Base-by-base conservation (phyloP, 106 monocot species). In the Xerophyta viscosa region DNA sequence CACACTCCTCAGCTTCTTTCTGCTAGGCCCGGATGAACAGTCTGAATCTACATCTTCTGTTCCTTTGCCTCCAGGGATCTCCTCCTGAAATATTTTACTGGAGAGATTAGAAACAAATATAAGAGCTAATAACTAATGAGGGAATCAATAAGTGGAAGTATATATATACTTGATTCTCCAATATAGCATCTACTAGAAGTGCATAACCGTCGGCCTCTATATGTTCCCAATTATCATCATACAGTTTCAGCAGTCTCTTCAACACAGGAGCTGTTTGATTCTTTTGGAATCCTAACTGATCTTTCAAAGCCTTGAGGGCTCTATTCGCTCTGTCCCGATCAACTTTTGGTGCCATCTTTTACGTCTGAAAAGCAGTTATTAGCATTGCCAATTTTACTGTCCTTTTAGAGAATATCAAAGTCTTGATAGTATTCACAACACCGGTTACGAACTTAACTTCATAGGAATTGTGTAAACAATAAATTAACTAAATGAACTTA, bases 191-290 rank as follows among this genome's bases (percentile, higher is more conserved):
- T 10, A 62, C 85, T 18, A 91, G 70, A 20, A 60, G 60, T 5
- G 58, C 29, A 25, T 84, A 91, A 31, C 71, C 75, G 13, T 91
- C 85, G 5, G 58, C 77, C 60, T 91, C 90, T 13, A 91, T 85
- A 14, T 61, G 49, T 30, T 74, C 75, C 90, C 90, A 91, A 5
- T 72, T 80, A 43, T 68, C 20, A 3, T 71, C 90, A 14, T 54
- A 91, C 24, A 58, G 56, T 45, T 55, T 58, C 26, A 91, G 54
- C 0, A 91, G 71, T 0, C 49, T 48, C 19, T 63, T 77, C 27
- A 91, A 53, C 8, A 72, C 75, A 0, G 54, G 45, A 31, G 68
- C 77, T 1, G 65, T 61, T 48, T 37, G 56, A 2, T 57, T n/a
- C 10, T 13, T 41, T 7, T 46, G 37, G 49, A 91, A 65, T 24